Percentiles rank a stretch among this genome's conserved stretches.
These are phyloP conservation scores for Claviceps sp. DNA, from an alignment of 2,329 filamentous ascomycete species.

Conservation along the genomic window DNA sequence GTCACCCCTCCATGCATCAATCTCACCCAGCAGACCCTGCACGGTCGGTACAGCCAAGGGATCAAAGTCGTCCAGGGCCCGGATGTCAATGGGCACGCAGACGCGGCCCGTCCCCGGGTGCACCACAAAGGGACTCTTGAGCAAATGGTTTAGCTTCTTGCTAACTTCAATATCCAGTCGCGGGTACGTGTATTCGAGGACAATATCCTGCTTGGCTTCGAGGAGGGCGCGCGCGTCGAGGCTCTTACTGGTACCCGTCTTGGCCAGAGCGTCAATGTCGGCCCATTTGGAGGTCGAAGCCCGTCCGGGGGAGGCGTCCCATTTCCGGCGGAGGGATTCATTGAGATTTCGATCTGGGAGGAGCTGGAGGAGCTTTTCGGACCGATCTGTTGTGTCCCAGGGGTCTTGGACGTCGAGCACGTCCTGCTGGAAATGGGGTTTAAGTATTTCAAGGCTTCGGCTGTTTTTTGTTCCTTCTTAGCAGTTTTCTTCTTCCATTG, in stretches of 20 bases:
- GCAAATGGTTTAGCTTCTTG: conserved; percentile 94
- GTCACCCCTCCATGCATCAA: conserved; percentile 60
- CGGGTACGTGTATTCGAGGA: conserved; percentile 95
- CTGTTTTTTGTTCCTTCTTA: conserved; percentile 23
- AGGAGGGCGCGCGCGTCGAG: conserved; percentile 63
- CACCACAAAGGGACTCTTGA: conserved; percentile 93
- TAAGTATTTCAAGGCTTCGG: conserved; percentile 75
- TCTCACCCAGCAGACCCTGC: conserved; percentile 65
- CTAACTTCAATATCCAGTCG: conserved; percentile 93
- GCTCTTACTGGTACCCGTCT: conserved; percentile 55
- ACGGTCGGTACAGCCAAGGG: conserved; percentile 83
- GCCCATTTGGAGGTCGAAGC: conserved; percentile 76
- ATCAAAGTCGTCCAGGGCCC: conserved; percentile 65
- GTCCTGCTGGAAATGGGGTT: conserved; percentile 69
- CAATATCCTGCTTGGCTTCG: conserved; percentile 89
- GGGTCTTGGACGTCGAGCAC: conserved; percentile 79
- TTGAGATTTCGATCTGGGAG: conserved; percentile 70
- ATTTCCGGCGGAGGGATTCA: conserved; percentile 74
- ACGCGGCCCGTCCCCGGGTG: conserved; percentile 89
- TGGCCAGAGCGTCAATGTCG: conserved; percentile 79
- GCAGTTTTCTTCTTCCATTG: background rate
- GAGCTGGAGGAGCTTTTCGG: conserved; percentile 67
- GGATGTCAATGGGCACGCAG: conserved; percentile 83
- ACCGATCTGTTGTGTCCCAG: conserved; percentile 56
- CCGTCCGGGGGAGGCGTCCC: conserved; percentile 71